A percentile compares a stretch with the other conserved stretches of the same genome.
phyloP scores from a whole-genome alignment of 2,329 filamentous ascomycete genomes.

The Venturia carpophila region DNA sequence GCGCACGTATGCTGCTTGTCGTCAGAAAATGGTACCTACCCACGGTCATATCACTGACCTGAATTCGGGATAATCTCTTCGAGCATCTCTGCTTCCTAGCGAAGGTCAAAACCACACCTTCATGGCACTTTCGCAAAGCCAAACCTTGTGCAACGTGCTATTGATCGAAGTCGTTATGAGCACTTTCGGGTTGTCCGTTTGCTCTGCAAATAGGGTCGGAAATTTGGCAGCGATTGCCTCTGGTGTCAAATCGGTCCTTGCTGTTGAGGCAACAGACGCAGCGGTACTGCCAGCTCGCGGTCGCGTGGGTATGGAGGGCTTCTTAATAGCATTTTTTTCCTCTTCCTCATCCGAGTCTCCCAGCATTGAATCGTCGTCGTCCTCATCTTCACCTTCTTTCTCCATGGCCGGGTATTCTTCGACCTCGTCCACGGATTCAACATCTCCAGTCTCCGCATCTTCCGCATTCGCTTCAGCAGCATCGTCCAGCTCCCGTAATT shows the following conservation, averaged over 20 bases:
- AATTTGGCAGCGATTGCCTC: conserved; percentile 55
- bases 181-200: conserved; percentile 64
- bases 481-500: conserved; percentile 21
- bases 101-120: conserved; percentile 57
- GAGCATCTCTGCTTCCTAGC: conserved; percentile 73
- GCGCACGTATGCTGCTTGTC: conserved; percentile 57
- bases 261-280: conserved; percentile 48
- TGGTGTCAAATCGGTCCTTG: conserved; percentile 51
- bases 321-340: conserved; percentile 39
- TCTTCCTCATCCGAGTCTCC: conserved; percentile 45
- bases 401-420: conserved; percentile 27
- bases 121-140: conserved; percentile 34
- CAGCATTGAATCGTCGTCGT: conserved; percentile 68
- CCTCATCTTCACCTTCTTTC: conserved; percentile 43
- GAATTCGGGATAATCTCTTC: conserved; percentile 33
- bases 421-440: conserved; percentile 35
- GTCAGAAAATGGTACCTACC: no score
- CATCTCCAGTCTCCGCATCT: conserved; percentile 22
- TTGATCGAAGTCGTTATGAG: conserved; percentile 88
- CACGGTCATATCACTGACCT: no score
- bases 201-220: conserved; percentile 48
- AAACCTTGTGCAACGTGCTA: conserved; percentile 64
- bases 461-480: conserved; percentile 29
- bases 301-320: conserved; percentile 31
- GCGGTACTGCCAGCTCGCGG: conserved; percentile 48